Evolutionary conservation across 495 filamentous ascomycete genomes (phyloP).

Genomic region (Parmelia sp.): DNA sequence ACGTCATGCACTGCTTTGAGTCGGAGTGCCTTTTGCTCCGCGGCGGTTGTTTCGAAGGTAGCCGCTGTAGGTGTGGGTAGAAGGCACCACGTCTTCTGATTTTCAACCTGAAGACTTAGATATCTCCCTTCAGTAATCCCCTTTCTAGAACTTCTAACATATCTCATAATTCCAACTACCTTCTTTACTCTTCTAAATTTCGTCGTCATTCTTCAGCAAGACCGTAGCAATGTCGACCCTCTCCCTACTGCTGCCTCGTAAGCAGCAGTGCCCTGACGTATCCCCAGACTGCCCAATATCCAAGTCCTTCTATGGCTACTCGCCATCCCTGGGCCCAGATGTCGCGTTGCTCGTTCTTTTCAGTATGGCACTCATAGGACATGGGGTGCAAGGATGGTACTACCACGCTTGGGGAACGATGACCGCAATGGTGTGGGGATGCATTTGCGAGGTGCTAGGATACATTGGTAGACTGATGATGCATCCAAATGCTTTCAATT

Average conservation of each 20-base stretch:
- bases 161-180: neutral
- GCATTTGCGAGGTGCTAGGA: conserved; percentile 43
- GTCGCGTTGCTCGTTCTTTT: conserved; percentile 53
- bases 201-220: neutral
- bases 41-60: neutral
- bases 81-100: too few species aligned
- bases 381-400: conserved; percentile 45
- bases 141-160: neutral
- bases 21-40: neutral
- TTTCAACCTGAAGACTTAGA: neutral
- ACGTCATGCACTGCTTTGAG: neutral
- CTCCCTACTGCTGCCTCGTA: conserved; percentile 12
- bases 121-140: conserved; percentile 4
- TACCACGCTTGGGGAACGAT: conserved; percentile 57
- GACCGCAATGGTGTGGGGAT: conserved; percentile 44
- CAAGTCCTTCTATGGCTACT: conserved; percentile 51
- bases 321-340: conserved; percentile 56
- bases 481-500: conserved; percentile 52
- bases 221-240: conserved; percentile 10
- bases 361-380: conserved; percentile 40
- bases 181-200: neutral
- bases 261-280: conserved; percentile 41
- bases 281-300: conserved; percentile 25
- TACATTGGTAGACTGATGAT: conserved; percentile 57
- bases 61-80: neutral